These are phyloP conservation scores for Aristolochia californica DNA, from an alignment of 164 flowering plant genomes.

Conservation along the genomic window DNA sequence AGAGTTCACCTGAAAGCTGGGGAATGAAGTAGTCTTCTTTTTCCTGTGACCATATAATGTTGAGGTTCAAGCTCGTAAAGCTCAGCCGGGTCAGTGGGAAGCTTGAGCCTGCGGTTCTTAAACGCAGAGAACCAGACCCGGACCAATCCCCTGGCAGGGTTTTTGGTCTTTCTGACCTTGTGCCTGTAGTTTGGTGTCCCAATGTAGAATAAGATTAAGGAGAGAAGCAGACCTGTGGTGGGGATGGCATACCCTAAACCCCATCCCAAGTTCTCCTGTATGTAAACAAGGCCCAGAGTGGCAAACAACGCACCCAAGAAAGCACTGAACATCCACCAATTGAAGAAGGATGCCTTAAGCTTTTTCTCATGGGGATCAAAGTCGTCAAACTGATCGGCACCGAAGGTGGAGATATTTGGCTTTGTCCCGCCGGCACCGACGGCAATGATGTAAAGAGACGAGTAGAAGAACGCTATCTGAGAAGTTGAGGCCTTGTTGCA, in stretches of 20 bases:
- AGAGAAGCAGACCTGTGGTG: conserved; percentile 51
- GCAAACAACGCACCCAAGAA: conserved; percentile 64
- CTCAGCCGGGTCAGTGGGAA: conserved; percentile 32
- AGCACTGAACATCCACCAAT: conserved; percentile 92
- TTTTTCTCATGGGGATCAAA: conserved; percentile 53
- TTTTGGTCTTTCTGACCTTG: conserved; percentile 41
- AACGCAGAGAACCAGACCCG: conserved; percentile 44
- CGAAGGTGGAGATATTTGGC: conserved; percentile 84
- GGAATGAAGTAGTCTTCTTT: conserved; percentile 48
- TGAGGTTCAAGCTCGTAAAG: conserved; percentile 53
- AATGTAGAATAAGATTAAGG: conserved; percentile 54
- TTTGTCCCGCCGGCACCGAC: conserved; percentile 85
- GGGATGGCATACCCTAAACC: conserved; percentile 86
- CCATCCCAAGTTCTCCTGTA: conserved; percentile 87
- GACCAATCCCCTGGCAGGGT: conserved; percentile 49
- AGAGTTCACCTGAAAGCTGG: conserved; percentile 48
- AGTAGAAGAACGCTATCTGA: conserved; percentile 65
- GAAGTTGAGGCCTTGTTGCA: conserved; percentile 60
- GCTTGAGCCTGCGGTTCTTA: conserved; percentile 31
- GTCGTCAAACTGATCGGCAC: conserved; percentile 88
- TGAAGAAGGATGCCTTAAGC: conserved; percentile 74
- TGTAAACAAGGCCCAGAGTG: conserved; percentile 63
- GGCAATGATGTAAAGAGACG: conserved; percentile 69
- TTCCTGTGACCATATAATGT: conserved; percentile 35
- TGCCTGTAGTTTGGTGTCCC: conserved; percentile 76